Conservation (phyloP, 345 rosid species). For the Hevea brasiliensis region DNA sequence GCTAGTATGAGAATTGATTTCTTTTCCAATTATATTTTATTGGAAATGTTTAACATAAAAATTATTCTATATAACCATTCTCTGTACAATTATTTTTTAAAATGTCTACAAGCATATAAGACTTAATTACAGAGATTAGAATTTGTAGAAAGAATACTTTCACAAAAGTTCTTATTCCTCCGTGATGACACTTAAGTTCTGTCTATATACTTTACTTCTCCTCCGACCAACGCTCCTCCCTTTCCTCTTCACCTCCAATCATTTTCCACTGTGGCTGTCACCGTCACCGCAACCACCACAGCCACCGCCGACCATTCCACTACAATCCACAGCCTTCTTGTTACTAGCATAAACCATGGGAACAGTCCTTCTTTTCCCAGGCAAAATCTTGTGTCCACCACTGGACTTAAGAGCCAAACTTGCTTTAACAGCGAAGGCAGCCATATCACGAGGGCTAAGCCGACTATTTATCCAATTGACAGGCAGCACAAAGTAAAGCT, state of each 20-base stretch:
- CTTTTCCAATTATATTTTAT: no score
- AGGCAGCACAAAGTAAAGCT: conserved; percentile 36
- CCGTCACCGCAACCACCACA: no score
- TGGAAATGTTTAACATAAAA: no score
- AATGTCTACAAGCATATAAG: no score
- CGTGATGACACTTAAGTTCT: neutral
- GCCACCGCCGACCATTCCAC: neutral
- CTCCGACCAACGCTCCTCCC: neutral
- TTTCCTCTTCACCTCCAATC: neutral
- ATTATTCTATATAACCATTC: no score
- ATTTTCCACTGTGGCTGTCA: neutral
- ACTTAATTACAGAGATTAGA: no score
- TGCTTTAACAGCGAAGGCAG: conserved; percentile 41
- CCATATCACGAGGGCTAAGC: conserved; percentile 34
- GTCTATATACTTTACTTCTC: neutral
- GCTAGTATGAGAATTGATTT: no score
- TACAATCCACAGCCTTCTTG: neutral
- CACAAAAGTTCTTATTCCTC: conserved; percentile 23
- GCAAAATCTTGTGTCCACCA: neutral
- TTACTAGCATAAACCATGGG: neutral
- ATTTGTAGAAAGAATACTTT: no score
- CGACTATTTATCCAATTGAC: conserved; percentile 17
- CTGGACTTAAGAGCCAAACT: conserved; percentile 28
- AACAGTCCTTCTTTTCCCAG: conserved; percentile 5
- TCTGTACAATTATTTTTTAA: no score